Evolutionary conservation across 73 alveolate species (phyloP), one percentile per base, ranked within the genome.

Genomic region (Paramecium octaurelia): DNA sequence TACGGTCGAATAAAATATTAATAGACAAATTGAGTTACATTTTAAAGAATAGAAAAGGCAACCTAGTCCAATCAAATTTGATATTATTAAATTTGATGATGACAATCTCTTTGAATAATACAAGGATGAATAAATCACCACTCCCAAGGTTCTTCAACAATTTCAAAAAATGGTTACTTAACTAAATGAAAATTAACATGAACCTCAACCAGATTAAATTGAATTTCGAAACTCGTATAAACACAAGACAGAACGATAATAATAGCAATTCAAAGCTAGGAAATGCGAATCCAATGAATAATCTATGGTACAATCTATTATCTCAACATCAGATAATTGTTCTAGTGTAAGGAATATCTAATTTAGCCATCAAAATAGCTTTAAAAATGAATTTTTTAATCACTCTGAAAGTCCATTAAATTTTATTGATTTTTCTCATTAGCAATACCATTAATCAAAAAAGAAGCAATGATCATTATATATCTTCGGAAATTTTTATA

Each of bases 321-420:
- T 80, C 18, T 80, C 91, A 11, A 80, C 91, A 80, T 44, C 91
- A 21, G 91, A 80, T 80, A 80, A 80, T 80, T 11, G 91, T 80
- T 36, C 57, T n/a, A 40, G 35, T 40, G 24, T 43, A 44, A 46
- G 91, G 27, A 35, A 35, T 29, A 38, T 23, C 1, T 23, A 34
- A 9, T 80, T 80, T 12, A 80, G 91, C 34, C 70, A 48, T 44
- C 31, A 80, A 80, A 80, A 20, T 20, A 44, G 76, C 71, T 44
- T 80, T 42, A 80, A 44, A 35, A 80, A 27, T 35, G 91, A 80
- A 48, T 80, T 80, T 35, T 46, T 43, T 9, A 46, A 46, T 43
- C 20, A 14, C 9, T 23, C 76, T 46, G 18, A 42, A 46, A 80
- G 91, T 48, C 91, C 91, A 23, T 44, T 80, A 46, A 46, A 46